These are phyloP conservation scores for Epichloe scottii DNA, from an alignment of 2,329 filamentous ascomycete genomes.

Conservation along the genomic window DNA sequence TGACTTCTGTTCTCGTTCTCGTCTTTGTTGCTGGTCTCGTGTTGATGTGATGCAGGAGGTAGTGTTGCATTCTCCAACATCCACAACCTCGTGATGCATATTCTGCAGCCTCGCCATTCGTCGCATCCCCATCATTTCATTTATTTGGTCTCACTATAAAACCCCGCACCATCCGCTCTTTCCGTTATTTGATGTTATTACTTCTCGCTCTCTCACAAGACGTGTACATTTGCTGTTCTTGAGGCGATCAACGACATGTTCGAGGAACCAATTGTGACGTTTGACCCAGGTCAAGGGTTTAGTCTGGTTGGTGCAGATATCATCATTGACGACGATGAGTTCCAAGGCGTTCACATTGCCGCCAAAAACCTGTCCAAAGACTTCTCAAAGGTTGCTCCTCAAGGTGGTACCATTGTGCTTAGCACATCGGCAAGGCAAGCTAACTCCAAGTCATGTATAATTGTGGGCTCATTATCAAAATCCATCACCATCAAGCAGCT, in stretches of 20 bases:
- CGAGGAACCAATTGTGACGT: slow-evolving; percentile 15
- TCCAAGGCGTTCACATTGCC: slow-evolving; percentile 21
- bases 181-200: neutral
- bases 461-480: slow-evolving; percentile 12
- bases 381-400: slow-evolving; percentile 14
- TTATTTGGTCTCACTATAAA: neutral
- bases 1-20: neutral
- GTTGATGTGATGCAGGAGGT: neutral
- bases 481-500: slow-evolving; percentile 12
- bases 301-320: slow-evolving; percentile 18
- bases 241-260: slow-evolving; percentile 10
- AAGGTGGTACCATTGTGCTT: slow-evolving; percentile 6
- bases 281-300: slow-evolving; percentile 13
- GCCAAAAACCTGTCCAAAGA: slow-evolving; percentile 18
- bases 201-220: neutral
- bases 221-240: neutral
- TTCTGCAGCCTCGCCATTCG: neutral
- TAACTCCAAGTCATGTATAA: slow-evolving; percentile 9
- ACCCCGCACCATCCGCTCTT: neutral
- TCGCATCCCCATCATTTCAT: neutral
- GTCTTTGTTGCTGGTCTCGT: neutral
- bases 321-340: slow-evolving; percentile 18
- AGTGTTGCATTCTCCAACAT: slow-evolving; percentile 3
- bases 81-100: slow-evolving; percentile 1
- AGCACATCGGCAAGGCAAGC: neutral